Evolutionary conservation across 1,139 yeast species (phyloP).

Genomic region (Blastobotrys petasosporus): DNA sequence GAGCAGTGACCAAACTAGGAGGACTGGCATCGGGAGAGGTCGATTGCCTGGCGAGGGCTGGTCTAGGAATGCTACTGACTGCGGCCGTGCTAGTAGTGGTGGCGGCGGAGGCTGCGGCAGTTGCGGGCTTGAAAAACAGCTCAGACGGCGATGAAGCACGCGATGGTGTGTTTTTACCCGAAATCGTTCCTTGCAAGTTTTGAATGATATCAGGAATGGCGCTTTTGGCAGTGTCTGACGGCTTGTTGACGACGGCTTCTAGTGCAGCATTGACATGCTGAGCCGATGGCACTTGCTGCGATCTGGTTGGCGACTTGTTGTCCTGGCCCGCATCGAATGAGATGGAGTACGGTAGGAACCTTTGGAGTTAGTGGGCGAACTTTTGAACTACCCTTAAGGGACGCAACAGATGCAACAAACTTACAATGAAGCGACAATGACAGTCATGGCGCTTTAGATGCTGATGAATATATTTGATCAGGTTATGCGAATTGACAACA

Average conservation of each 20-base stretch:
- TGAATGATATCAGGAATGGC: constrained; percentile 20
- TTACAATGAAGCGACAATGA: constrained; percentile 26
- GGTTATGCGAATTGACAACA: neutral
- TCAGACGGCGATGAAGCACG: constrained; percentile 12
- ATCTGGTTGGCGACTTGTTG: constrained; percentile 3
- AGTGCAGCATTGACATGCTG: constrained; percentile 8
- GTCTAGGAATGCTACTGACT: neutral
- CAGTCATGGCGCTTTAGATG: constrained; percentile 17
- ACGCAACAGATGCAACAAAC: constrained; percentile 8
- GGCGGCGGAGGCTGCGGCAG: constrained; percentile 4
- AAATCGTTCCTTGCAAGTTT: constrained; percentile 11
- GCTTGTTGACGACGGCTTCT: neutral
- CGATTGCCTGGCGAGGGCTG: neutral
- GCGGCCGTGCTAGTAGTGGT: neutral
- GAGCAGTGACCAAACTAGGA: neutral
- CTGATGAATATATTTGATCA: neutral
- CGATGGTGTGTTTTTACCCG: constrained; percentile 8
- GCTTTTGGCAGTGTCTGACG: constrained; percentile 5
- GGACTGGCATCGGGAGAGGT: constrained; percentile 5
- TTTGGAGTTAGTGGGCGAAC: constrained; percentile 19
- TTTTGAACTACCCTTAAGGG: neutral
- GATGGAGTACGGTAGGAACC: constrained; percentile 68
- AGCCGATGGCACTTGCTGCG: constrained; percentile 2
- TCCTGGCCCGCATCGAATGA: constrained; percentile 51
- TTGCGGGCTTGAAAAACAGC: constrained; percentile 11